phyloP scores from a whole-genome alignment of 306 rosid genomes.

The Vicia villosa region DNA sequence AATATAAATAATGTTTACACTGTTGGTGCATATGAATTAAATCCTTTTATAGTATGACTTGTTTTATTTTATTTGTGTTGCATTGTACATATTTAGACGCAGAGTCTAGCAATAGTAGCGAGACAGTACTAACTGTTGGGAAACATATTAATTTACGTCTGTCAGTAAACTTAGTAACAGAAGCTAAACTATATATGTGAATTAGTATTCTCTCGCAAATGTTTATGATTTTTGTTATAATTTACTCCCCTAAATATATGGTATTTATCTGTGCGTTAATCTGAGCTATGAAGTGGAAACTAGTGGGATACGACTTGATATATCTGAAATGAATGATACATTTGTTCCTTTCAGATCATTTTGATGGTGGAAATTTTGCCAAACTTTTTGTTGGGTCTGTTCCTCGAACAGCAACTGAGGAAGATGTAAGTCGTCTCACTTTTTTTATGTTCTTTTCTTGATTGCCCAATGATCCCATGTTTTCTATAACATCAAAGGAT shows the following conservation, averaged over 20 bases:
- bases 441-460: neutral
- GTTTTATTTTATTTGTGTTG: neutral
- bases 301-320: conserved; percentile 11
- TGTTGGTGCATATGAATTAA: neutral
- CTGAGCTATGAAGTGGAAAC: conserved; percentile 20
- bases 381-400: conserved; percentile 94
- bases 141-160: neutral
- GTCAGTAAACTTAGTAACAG: neutral
- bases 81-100: neutral
- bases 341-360: conserved; percentile 53
- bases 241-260: conserved; percentile 19
- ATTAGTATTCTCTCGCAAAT: neutral
- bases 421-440: conserved; percentile 56
- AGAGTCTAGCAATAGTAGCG: neutral
- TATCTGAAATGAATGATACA: conserved; percentile 7
- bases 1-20: neutral
- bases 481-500: conserved; percentile 5
- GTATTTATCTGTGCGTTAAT: conserved; percentile 13
- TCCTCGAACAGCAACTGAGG: conserved; percentile 89
- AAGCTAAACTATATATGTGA: neutral
- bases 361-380: conserved; percentile 70
- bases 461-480: conserved; percentile 1
- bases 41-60: neutral
- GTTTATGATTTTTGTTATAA: conserved; percentile 9
- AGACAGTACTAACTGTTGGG: neutral